These are phyloP conservation scores for Zygosaccharomyces pseudobailii DNA, from an alignment of 1,139 yeast genomes.

Conservation along the genomic window DNA sequence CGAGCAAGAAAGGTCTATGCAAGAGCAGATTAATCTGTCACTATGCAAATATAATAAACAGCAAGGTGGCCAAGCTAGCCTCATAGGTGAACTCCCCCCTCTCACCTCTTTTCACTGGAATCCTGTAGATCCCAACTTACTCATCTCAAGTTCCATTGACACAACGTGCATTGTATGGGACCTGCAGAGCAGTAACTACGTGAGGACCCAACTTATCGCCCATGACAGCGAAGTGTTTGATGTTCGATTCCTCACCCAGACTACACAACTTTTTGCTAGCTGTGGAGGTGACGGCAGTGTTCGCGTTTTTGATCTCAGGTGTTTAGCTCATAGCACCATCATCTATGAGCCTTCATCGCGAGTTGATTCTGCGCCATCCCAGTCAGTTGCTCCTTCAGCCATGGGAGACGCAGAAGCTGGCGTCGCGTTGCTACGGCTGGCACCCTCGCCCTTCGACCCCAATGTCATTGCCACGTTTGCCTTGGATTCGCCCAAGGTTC, in stretches of 20 bases:
- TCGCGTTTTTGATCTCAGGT: constrained; percentile 82
- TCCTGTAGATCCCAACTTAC: constrained; percentile 57
- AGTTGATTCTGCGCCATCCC: constrained; percentile 12
- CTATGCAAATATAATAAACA: constrained; percentile 32
- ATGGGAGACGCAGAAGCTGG: not conserved
- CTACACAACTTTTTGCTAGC: constrained; percentile 78
- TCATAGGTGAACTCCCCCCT: constrained; percentile 53
- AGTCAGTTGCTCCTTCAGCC: not conserved
- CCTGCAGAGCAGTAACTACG: constrained; percentile 56
- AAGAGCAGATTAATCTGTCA: constrained; percentile 33
- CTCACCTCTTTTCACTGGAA: constrained; percentile 96
- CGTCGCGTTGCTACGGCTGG: constrained; percentile 62
- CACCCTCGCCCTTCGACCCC: constrained; percentile 72
- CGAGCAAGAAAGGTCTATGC: constrained; percentile 23
- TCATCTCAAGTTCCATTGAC: constrained; percentile 86
- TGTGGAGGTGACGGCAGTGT: constrained; percentile 96
- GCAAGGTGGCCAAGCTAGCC: constrained; percentile 11
- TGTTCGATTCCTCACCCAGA: constrained; percentile 73
- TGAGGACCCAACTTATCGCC: constrained; percentile 90
- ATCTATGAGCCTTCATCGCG: constrained; percentile 61
- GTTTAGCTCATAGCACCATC: constrained; percentile 90
- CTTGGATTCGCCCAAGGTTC: constrained; percentile 59
- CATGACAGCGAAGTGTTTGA: constrained; percentile 95
- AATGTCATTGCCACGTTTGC: constrained; percentile 83
- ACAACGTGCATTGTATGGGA: constrained; percentile 99